Evolutionary conservation across 805 yeast species (phyloP).

Genomic region (Barnettozyma sucrosica): DNA sequence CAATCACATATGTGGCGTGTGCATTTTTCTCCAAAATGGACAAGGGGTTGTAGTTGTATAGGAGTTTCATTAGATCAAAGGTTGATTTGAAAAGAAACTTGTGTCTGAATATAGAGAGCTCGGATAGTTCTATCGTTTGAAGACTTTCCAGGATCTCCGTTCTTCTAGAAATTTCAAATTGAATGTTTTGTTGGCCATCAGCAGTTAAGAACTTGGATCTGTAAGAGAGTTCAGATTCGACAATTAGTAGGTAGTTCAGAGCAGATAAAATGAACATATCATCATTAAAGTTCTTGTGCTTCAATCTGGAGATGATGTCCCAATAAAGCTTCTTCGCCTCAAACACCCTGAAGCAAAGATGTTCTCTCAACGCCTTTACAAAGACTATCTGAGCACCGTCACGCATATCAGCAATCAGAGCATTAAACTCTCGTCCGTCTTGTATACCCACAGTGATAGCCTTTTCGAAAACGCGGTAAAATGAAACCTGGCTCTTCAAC

Average conservation of each 20-base stretch:
- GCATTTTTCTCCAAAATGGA: conserved; percentile 17
- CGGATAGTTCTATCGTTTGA: background rate
- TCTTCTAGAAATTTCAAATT: conserved; percentile 7
- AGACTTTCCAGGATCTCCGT: conserved; percentile 4
- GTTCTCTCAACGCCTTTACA: conserved; percentile 14
- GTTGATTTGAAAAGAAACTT: conserved; percentile 16
- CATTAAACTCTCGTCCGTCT: conserved; percentile 1
- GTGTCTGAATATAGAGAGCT: conserved; percentile 3
- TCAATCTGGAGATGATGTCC: conserved; percentile 4
- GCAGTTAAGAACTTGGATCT: conserved; percentile 4
- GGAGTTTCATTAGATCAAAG: conserved; percentile 7
- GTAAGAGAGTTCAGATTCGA: conserved; percentile 14
- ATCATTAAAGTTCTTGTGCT: conserved; percentile 1
- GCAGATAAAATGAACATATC: conserved; percentile 15
- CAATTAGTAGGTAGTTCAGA: conserved; percentile 12
- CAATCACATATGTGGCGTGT: conserved; percentile 6
- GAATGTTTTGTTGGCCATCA: background rate
- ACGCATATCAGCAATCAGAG: background rate
- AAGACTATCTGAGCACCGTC: conserved; percentile 5
- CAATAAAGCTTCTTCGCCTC: conserved; percentile 10
- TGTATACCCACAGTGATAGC: conserved; percentile 9
- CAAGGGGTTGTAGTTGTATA: conserved; percentile 14
- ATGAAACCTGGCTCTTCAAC: conserved; percentile 4
- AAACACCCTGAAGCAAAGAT: conserved; percentile 12
- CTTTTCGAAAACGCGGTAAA: conserved; percentile 15